A percentile compares a stretch with the other conserved stretches of the same genome.
Conservation (phyloP, 2,329 filamentous ascomycete genomes). For the Fusarium aywerte region DNA sequence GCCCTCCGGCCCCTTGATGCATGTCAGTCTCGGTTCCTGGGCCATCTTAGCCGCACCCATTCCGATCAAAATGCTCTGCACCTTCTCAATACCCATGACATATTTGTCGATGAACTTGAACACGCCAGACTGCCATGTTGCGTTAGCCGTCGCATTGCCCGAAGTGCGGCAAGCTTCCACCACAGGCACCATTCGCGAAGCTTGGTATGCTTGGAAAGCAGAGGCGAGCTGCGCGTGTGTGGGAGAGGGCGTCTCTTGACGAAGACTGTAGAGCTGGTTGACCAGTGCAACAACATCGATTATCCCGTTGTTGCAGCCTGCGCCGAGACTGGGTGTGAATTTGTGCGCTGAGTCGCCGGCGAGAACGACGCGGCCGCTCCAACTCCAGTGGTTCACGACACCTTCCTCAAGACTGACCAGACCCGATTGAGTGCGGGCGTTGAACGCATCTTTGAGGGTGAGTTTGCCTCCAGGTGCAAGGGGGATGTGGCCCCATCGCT, state of each 20-base stretch:
- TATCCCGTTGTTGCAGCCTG: conserved; percentile 52
- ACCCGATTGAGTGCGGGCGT: conserved; percentile 40
- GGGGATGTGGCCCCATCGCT: conserved; percentile 36
- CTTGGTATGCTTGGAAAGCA: conserved; percentile 30
- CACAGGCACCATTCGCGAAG: conserved; percentile 21
- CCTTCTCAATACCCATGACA: conserved; percentile 3
- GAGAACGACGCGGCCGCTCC: conserved; percentile 50
- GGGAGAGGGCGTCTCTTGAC: not conserved
- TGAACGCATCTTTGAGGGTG: conserved; percentile 48
- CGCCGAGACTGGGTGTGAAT: conserved; percentile 51
- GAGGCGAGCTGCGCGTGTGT: not conserved
- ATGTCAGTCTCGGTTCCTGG: conserved; percentile 7
- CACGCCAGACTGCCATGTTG: conserved; percentile 29
- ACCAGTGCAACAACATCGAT: conserved; percentile 48
- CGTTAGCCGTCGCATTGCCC: conserved; percentile 14
- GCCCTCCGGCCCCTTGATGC: not conserved
- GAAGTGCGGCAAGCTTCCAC: conserved; percentile 5
- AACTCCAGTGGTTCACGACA: conserved; percentile 51
- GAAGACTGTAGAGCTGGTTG: conserved; percentile 42
- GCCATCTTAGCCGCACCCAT: conserved; percentile 13
- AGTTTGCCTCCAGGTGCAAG: conserved; percentile 33
- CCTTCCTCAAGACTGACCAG: conserved; percentile 53
- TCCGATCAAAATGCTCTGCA: conserved; percentile 24
- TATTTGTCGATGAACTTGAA: conserved; percentile 33
- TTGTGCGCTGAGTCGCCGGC: conserved; percentile 54